Evolutionary conservation across 2,329 filamentous ascomycete species (phyloP).

Genomic region (Waltergamsia citrina): DNA sequence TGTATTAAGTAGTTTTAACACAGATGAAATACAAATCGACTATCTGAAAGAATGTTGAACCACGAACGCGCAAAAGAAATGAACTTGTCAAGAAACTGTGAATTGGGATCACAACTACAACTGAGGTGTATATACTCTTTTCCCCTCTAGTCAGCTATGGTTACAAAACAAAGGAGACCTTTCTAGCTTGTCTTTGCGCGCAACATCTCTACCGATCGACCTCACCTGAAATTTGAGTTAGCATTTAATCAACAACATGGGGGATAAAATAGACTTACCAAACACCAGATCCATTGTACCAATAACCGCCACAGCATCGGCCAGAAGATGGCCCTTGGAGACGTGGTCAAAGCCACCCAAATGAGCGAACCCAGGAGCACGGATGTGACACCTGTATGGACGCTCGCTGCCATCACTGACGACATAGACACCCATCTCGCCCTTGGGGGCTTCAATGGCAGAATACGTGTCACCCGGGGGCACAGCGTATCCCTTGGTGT

Average conservation of each 20-base stretch:
- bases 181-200: constrained; percentile 19
- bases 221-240: constrained; percentile 38
- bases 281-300: constrained; percentile 85
- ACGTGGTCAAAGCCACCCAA: constrained; percentile 91
- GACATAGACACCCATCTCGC: constrained; percentile 96
- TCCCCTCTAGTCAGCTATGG: constrained; percentile 24
- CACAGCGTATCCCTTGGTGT: constrained; percentile 96
- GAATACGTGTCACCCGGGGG: constrained; percentile 97
- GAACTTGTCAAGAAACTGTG: constrained; percentile 16
- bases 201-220: constrained; percentile 42
- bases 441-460: constrained; percentile 98
- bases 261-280: constrained; percentile 41
- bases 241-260: constrained; percentile 7
- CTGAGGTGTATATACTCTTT: constrained; percentile 21
- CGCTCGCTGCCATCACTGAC: constrained; percentile 95
- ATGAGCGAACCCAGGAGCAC: constrained; percentile 94
- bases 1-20: constrained; percentile 1
- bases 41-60: not conserved
- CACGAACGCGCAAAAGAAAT: not conserved
- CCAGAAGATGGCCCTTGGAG: constrained; percentile 82
- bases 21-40: not conserved
- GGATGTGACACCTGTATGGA: constrained; percentile 95
- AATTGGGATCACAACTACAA: constrained; percentile 9
- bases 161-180: constrained; percentile 27
- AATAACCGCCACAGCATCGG: constrained; percentile 94